Conservation (phyloP, 2,329 filamentous ascomycete genomes). For the Hypoxylon sp. region DNA sequence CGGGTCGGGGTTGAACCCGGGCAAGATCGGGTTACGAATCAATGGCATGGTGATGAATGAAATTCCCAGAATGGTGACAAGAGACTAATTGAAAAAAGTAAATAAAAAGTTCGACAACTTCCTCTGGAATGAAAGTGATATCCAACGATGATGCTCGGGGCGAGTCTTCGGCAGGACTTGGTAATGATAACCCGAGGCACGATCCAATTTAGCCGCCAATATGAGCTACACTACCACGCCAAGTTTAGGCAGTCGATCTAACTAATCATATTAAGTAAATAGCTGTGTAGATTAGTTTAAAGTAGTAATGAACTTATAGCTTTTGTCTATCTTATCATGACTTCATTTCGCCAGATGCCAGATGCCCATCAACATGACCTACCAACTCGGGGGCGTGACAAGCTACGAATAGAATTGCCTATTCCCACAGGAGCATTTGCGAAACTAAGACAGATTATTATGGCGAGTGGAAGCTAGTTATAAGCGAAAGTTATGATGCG, state of each 20-base stretch:
- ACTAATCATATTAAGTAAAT: conserved; percentile 6
- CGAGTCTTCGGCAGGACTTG: conserved; percentile 19
- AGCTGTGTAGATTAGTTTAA: neutral
- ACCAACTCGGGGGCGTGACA: too few species aligned
- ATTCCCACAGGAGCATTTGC: too few species aligned
- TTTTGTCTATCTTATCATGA: neutral
- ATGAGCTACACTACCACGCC: conserved; percentile 2
- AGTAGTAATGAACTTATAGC: neutral
- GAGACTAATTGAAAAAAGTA: neutral
- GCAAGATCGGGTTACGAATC: conserved; percentile 67
- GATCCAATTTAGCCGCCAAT: conserved; percentile 35
- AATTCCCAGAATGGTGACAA: neutral
- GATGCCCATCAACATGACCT: too few species aligned
- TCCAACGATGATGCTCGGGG: neutral
- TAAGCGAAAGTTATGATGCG: too few species aligned
- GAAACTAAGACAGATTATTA: too few species aligned
- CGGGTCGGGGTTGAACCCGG: conserved; percentile 69
- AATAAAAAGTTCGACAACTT: neutral
- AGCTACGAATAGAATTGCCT: too few species aligned
- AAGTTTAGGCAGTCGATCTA: conserved; percentile 26
- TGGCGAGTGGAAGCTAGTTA: too few species aligned
- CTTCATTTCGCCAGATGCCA: neutral
- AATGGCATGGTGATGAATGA: conserved; percentile 57
- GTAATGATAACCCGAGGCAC: conserved; percentile 35
- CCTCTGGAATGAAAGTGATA: neutral